Conservation (phyloP, 1,284 basidiomycete species). For the Rhodotorula sp. region DNA sequence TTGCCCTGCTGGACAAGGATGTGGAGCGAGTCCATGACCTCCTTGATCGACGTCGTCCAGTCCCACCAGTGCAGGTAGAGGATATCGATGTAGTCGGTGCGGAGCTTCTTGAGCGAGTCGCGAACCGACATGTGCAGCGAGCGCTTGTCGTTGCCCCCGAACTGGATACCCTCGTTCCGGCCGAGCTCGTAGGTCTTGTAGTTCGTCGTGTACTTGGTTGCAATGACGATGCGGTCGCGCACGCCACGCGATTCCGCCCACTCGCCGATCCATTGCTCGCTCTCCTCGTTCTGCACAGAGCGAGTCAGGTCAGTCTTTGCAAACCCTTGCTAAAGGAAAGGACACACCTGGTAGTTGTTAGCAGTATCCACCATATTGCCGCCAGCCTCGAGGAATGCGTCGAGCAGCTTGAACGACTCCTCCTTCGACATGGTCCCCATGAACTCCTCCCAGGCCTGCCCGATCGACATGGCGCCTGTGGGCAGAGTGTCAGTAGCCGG, state of each 20-base stretch:
- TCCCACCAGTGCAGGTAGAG: constrained; percentile 59
- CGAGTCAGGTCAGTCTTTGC: constrained; percentile 29
- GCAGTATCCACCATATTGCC: constrained; percentile 51
- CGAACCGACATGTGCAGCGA: constrained; percentile 53
- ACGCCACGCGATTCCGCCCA: constrained; percentile 60
- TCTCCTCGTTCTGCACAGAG: constrained; percentile 54
- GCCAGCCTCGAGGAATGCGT: constrained; percentile 53
- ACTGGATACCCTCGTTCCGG: constrained; percentile 48
- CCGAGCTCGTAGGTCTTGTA: constrained; percentile 47
- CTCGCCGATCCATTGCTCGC: constrained; percentile 62
- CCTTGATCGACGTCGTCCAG: constrained; percentile 59
- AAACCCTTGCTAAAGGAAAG: not conserved
- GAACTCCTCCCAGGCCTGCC: not conserved
- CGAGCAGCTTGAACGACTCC: constrained; percentile 57
- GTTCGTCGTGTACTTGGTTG: constrained; percentile 54
- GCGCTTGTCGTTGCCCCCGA: constrained; percentile 58
- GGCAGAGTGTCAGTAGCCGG: not conserved
- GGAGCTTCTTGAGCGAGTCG: constrained; percentile 60
- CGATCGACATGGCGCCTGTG: constrained; percentile 11
- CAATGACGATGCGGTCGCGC: constrained; percentile 60
- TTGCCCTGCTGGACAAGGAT: constrained; percentile 56
- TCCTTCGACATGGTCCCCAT: constrained; percentile 56
- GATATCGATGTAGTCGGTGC: constrained; percentile 59
- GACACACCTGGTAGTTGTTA: constrained; percentile 22
- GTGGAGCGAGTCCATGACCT: constrained; percentile 62